Evolutionary conservation across 139 green algal species (phyloP).

Genomic region (Dunaliella primolecta): DNA sequence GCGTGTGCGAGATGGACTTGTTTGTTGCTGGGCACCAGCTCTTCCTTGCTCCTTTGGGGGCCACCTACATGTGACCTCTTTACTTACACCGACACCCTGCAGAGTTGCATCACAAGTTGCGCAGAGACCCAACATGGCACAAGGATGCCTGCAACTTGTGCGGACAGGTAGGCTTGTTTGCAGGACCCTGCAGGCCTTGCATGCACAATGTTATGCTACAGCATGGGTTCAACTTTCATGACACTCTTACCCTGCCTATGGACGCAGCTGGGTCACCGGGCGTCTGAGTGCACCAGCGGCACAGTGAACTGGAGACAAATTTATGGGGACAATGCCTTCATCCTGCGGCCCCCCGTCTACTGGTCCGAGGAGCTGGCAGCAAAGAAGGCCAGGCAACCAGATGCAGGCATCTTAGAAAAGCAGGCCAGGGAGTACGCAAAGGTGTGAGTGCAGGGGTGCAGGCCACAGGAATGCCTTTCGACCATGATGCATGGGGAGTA

Average conservation of each 20-base stretch:
- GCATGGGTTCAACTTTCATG: neutral
- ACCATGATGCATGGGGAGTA: no score
- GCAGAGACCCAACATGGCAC: conserved; percentile 83
- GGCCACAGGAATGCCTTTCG: no score
- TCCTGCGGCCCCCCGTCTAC: conserved; percentile 60
- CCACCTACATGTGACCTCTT: no score
- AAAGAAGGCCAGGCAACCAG: conserved; percentile 51
- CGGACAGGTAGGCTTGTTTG: conserved; percentile 54
- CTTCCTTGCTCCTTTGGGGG: no score
- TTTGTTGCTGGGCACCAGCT: no score
- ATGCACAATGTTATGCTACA: no score
- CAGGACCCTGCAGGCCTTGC: neutral
- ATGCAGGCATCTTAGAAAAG: conserved; percentile 59
- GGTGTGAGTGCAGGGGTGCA: conserved; percentile 22
- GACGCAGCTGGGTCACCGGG: conserved; percentile 83
- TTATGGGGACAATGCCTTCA: conserved; percentile 81
- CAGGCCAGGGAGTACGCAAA: conserved; percentile 60
- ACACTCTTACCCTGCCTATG: no score
- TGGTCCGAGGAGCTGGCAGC: conserved; percentile 59
- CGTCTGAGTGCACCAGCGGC: conserved; percentile 78
- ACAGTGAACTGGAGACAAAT: conserved; percentile 88
- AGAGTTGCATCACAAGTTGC: conserved; percentile 85
- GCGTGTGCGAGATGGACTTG: no score
- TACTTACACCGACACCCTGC: no score
- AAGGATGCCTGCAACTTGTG: conserved; percentile 86